Base-by-base conservation (phyloP, 768 basidiomycete genomes). In the Russula lepida region DNA sequence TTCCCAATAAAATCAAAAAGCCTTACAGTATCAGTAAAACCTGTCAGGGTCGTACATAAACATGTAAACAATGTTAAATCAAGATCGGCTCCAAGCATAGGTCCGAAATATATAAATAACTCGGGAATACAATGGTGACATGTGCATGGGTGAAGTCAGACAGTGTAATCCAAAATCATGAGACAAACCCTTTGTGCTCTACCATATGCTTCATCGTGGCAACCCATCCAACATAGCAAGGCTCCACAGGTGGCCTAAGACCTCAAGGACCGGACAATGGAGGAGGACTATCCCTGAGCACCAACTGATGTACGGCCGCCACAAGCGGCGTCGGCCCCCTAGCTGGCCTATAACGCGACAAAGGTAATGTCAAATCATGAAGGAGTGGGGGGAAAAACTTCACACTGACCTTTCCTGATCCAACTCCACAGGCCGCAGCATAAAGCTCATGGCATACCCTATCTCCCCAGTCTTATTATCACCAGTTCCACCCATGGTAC, bases 281-380 rank as follows among this genome's bases (percentile, higher is more conserved):
- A 17, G 23, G 25, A 13, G 3, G 21, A 32, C 17, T 30, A 2
- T 49, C 49, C 30, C 56, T 37, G 21, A 63, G 28, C 8, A 58
- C 30, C 46, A 64, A 50, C 46, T 64, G 63, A 37, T 64, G 63
- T 25, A 57, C 49, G 7, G 35, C 27, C 17, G 63, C 63, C 23
- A 63, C 60, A 25, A 64, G 39, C 12, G 63, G 56, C 49, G 46
- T 54, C 19, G 19, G 28, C 4, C 8, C 51, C 12, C 11, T 35
- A 37, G 19, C 11, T 37, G 17, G 30, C 30, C 55, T 25, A n/a
- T 1, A 48, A 6, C 17, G 41, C 54, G 4, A 32, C 6, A 13
- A 33, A n/a, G 27, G 32, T n/a, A 27, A 30, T 9, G 39, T 28
- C n/a, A n/a, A n/a, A n/a, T n/a, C n/a, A n/a, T n/a, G n/a, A n/a